Evolutionary conservation across 2,329 filamentous ascomycete species (phyloP), one percentile per base, ranked within the genome.

Genomic region (Capronia epimyces): DNA sequence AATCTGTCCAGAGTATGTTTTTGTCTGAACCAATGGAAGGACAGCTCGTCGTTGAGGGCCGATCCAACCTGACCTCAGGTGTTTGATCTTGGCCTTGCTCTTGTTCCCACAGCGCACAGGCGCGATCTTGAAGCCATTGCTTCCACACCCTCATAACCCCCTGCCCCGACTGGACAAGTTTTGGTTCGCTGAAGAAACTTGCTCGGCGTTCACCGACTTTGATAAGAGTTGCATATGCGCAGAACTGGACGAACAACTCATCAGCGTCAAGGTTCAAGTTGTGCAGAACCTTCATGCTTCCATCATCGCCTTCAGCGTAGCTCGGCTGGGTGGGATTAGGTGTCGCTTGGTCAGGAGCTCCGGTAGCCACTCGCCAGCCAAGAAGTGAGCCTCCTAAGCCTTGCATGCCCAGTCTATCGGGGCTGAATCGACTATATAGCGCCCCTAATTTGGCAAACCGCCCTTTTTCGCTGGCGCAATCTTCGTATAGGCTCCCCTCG

Each of bases 211-310:
- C 77, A 1, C 82, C 80, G 24, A 81, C 71, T 63, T 83, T 83
- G 53, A 88, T 82, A 31, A 94, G 67, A 62, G 83, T 87, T 6
- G 79, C 79, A 20, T 80, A 73, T 3, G 81, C 78, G 63, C 84
- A 85, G 9, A 93, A 75, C 67, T 93, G 87, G 1, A 83, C 82
- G 64, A 91, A 90, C 15, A 82, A 70, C 67, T 89, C 86, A 55
- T 81, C 77, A 1, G 77, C 77, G 57, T 90, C 87, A 1, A 93
- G 71, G 40, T 74, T 73, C 36, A 91, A 65, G 7, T 77, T 78
- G 52, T 86, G 78, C 12, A 71, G 76, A 1, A 84, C 78, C 6
- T 72, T 66, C 21, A 75, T 52, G 20, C 40, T 51, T 3, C 59
- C 59, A 8, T 55, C 70, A 22, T 62, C 60, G 10, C 60, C 49